Base-by-base conservation (phyloP, 805 yeast genomes). In the Kuraishia molischiana region DNA sequence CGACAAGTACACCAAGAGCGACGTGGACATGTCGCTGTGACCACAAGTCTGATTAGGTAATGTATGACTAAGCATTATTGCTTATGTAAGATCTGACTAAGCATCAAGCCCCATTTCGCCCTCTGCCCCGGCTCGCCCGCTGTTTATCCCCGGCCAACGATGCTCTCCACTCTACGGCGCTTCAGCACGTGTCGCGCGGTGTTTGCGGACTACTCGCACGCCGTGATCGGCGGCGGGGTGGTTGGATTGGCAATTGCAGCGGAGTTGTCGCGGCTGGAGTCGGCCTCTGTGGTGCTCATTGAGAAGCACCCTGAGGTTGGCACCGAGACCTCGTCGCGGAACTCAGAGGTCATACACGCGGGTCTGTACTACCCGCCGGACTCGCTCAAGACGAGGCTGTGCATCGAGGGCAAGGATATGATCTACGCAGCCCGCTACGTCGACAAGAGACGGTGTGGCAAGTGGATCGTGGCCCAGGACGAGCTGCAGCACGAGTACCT, bases 271-370 rank as follows among this genome's bases (percentile, higher is more conserved):
- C 56, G 62, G 36, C 49, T 56, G 3, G 44, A 66, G n/a, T 54
- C 65, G 4, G 69, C 70, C 39, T 60, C 59, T 4, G 86, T 86
- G 0, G 54, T 83, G 1, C 52, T 89, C 8, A 54, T 87, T 2
- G 97, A 87, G 48, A 76, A 81, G 49, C 75, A 86, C 53, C 54
- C 59, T 1, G 64, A 64, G 26, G 53, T 76, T 35, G 96, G 95
- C 1, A 69, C 72, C 46, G 96, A 87, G 49, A 85, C 95, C 0
- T 80, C 94, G 4, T 72, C 90, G n/a, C 64, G 96, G 37, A 87
- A 87, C 62, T 83, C 95, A 2, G 97, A 89, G 51, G 97, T 89
- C 19, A 80, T 87, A 19, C 97, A 87, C 58, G 95, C 95, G 0
- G 96, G 95, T 0, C 50, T 87, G 5, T 89, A 89, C 53, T 82